Conservation (phyloP, 106 monocot species). For the Platanthera guangdongensis region DNA sequence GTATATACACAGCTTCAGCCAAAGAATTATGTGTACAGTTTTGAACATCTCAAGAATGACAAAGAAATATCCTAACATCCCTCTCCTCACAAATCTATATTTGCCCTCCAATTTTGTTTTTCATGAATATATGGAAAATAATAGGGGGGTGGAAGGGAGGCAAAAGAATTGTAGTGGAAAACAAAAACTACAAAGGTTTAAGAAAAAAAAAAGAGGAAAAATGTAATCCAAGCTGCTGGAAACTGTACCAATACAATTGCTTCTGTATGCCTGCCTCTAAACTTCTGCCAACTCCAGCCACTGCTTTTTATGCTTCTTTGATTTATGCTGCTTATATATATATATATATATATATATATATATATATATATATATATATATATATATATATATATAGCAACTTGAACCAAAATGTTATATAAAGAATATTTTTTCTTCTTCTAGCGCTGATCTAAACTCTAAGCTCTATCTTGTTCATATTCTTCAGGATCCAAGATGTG, state of each 20-base stretch:
- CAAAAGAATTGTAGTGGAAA: not conserved
- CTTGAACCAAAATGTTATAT: not conserved
- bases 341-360: not conserved
- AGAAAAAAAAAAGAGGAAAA: not conserved
- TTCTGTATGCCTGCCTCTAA: not conserved
- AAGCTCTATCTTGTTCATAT: not conserved
- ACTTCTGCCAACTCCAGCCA: not conserved
- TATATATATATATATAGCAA: not conserved
- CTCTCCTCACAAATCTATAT: not conserved
- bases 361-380: no score
- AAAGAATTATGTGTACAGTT: not conserved
- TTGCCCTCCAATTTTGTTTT: not conserved
- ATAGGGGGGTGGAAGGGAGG: not conserved
- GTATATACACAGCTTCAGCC: conserved; percentile 2
- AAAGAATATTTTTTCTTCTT: not conserved
- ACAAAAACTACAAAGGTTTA: not conserved
- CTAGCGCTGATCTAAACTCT: not conserved
- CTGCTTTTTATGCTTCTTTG: not conserved
- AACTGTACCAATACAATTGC: not conserved
- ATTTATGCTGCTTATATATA: not conserved
- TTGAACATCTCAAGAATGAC: not conserved
- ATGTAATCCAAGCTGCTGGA: not conserved
- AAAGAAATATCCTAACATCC: not conserved
- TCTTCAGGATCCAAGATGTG: conserved; percentile 58
- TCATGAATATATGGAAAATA: not conserved